phyloP scores from a whole-genome alignment of 345 rosid species.

The Gossypium anomalum region DNA sequence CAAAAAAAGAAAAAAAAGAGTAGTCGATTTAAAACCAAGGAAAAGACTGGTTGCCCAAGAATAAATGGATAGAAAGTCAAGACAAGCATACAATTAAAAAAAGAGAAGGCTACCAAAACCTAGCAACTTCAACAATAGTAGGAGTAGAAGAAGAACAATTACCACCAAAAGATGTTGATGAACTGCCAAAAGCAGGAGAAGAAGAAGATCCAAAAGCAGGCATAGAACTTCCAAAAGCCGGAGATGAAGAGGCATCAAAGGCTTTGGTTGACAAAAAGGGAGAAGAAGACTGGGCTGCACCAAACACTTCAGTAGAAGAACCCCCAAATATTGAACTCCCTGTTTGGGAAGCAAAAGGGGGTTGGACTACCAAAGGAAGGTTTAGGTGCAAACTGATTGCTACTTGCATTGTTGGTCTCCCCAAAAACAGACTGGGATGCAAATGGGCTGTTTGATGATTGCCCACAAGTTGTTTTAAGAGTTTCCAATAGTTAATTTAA shows the following conservation, averaged over 20 bases:
- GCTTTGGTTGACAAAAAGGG: constrained; percentile 59
- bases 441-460: constrained; percentile 62
- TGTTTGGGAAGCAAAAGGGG: constrained; percentile 77
- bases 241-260: constrained; percentile 75
- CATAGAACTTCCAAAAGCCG: constrained; percentile 60
- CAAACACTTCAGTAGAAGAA: constrained; percentile 87
- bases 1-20: not conserved
- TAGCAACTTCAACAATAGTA: constrained; percentile 28
- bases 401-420: constrained; percentile 52
- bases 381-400: constrained; percentile 66
- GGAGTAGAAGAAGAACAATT: constrained; percentile 49
- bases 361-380: constrained; percentile 55
- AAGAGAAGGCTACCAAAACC: not conserved
- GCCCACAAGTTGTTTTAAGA: constrained; percentile 67
- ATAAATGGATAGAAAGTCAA: not conserved
- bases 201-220: constrained; percentile 67
- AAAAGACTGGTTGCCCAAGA: not conserved
- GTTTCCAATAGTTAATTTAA: constrained; percentile 7
- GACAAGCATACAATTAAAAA: not conserved
- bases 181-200: constrained; percentile 63
- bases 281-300: constrained; percentile 58
- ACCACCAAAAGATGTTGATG: constrained; percentile 76
- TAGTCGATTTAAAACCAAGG: not conserved
- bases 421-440: constrained; percentile 71
- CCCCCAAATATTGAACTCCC: constrained; percentile 79